Base-by-base conservation (phyloP, 2,329 filamentous ascomycete species). In the Aphanoascus verrucosus region DNA sequence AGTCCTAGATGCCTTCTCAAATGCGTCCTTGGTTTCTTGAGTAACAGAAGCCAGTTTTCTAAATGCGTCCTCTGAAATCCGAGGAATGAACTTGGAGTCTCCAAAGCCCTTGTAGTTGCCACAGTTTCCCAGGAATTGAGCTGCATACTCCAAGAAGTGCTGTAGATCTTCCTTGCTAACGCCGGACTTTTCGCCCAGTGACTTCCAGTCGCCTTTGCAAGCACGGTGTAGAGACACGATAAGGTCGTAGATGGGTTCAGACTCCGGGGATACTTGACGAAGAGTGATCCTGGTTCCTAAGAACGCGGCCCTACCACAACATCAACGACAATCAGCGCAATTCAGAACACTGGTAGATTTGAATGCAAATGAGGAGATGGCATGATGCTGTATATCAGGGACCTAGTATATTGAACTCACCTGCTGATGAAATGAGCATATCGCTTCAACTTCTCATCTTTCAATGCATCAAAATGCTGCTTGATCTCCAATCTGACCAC, bases 41-140 rank as follows among this genome's bases (percentile, higher is more conserved):
- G 70, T 72, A 14, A 78, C 76, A 14, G 76, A 74, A 43, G 84
- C 83, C 34, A 91, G 74, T 56, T 83, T 78, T 49, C 80, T 77
- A 56, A 90, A 77, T 4, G 76, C 78, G 55, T 79, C 77, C 60
- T 82, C 77, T 5, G 77, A 74, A 63, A 85, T 81, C 60, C 86
- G 77, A 1, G 87, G 87, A 54, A 93, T 78, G 65, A 93, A 90
- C 66, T 93, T 93, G 62, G 84, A 80, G 69, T 93, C 86, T 42
- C 88, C 88, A 63, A 90, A 91, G 61, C 85, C 85, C 73, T 91
- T 91, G 73, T 91, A 93, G 69, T 93, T 93, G 58, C 88, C 86
- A 57, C 77, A 77, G 65, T 91, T 93, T 43, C 85, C 85, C 2
- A 93, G 74, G 67, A 93, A 89, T 68, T 88, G 85, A 31, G 80